Base-by-base conservation (phyloP, 306 rosid genomes). In the Pyrus betulifolia region DNA sequence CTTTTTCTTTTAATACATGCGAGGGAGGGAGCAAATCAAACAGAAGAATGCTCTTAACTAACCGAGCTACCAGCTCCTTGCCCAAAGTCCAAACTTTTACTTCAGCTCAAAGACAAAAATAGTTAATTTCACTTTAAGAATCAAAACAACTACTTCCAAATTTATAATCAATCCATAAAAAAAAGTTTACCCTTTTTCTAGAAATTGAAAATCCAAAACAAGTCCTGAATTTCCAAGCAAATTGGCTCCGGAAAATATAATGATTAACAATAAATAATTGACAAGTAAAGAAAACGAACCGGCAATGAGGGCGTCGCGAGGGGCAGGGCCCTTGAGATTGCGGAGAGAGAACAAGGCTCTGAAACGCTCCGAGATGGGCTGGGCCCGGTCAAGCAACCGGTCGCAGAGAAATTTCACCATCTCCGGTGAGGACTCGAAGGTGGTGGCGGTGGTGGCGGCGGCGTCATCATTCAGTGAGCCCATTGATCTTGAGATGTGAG, bases 311-410 rank as follows among this genome's bases (percentile, higher is more conserved):
- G 98, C 97, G 76, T 85, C 4, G 83, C 93, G 98, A 77, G 99
- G 97, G 65, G 77, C 81, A 17, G 91, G 71, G 3, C 98, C 98
- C 72, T 84, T 89, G 89, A 96, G 99, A 68, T 96, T 96, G 67
- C 99, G 98, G 75, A 96, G 99, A 71, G 98, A 92, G 87, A 92
- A 96, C 54, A 96, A 91, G 30, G 89, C 98, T 84, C 99, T 84
- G 86, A 96, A 96, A 15, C 98, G 98, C 86, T 96, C 96, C 3
- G 97, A 88, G 60, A 96, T 96, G 23, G 93, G 91, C 74, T 86
- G 96, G 12, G 80, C 76, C 8, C 85, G 76, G 83, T 96, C 98
- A 12, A 85, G 77, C 70, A 96, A 83, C 35, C 89, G 85, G 0
- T 85, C 87, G 63, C 97, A 96, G 2, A 96, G 96, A 81, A 92